Evolutionary conservation across 352 stramenopile species (phyloP).

Genomic region (Plasmopara muralis): DNA sequence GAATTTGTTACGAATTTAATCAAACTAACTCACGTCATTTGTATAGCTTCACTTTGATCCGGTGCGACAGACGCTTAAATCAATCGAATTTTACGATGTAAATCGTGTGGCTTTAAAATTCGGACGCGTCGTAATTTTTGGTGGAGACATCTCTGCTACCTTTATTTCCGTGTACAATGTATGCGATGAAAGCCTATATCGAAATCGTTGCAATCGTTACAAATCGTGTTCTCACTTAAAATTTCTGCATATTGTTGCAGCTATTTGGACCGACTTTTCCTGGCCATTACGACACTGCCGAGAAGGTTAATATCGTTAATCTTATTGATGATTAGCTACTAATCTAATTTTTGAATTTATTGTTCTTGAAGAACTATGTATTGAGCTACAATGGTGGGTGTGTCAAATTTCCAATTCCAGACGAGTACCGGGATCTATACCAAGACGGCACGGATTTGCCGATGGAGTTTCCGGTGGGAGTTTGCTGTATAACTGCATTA

Average conservation of each 20-base stretch:
- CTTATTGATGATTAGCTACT: background rate
- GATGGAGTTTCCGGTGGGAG: conserved; percentile 68
- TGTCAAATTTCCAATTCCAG: conserved; percentile 73
- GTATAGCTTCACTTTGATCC: conserved; percentile 61
- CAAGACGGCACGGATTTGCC: conserved; percentile 68
- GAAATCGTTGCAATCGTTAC: background rate
- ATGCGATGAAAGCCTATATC: conserved; percentile 2
- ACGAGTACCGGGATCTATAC: conserved; percentile 66
- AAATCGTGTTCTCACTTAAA: background rate
- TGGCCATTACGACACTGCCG: conserved; percentile 55
- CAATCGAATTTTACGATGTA: conserved; percentile 76
- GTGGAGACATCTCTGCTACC: conserved; percentile 63
- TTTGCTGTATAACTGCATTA: background rate
- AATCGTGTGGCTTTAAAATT: conserved; percentile 76
- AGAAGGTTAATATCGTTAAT: conserved; percentile 32
- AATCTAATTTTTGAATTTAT: background rate
- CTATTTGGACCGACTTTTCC: conserved; percentile 83
- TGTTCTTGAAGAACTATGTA: conserved; percentile 45
- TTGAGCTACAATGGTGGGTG: conserved; percentile 66
- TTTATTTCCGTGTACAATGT: conserved; percentile 88
- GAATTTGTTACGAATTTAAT: background rate
- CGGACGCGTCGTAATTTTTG: conserved; percentile 78
- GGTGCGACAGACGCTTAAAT: conserved; percentile 55
- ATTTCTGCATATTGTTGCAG: conserved; percentile 21
- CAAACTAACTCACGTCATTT: background rate